Percentiles rank a stretch among this genome's conserved stretches.
Evolutionary conservation across 805 yeast species (phyloP).

Genomic region (Candida chauliodis): DNA sequence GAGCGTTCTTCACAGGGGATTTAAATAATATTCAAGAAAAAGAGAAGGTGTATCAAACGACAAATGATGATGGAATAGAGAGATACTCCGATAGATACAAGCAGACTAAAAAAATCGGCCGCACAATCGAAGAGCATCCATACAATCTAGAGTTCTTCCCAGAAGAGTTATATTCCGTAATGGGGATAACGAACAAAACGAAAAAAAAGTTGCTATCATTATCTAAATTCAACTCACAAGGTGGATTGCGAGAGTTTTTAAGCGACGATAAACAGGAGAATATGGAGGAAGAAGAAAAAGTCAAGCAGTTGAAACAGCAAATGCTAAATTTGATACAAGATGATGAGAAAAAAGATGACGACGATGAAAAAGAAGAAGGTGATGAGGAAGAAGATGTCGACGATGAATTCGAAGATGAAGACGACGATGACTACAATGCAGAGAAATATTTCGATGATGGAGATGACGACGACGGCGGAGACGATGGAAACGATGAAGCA

Average conservation of each 20-base stretch:
- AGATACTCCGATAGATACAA: constrained; percentile 80
- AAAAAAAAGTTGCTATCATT: constrained; percentile 46
- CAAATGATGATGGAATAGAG: constrained; percentile 60
- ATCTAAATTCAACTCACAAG: constrained; percentile 35
- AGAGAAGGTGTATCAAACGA: constrained; percentile 9
- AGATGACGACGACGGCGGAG: constrained; percentile 54
- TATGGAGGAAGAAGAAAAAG: constrained; percentile 18
- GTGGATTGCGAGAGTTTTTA: constrained; percentile 35
- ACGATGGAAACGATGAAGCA: constrained; percentile 66
- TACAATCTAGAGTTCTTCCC: constrained; percentile 72
- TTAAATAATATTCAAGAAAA: constrained; percentile 22
- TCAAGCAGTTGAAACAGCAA: constrained; percentile 39
- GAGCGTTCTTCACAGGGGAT: constrained; percentile 65
- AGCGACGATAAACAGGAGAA: constrained; percentile 26
- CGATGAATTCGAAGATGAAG: constrained; percentile 70
- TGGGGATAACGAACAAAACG: constrained; percentile 59
- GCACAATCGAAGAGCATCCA: constrained; percentile 76
- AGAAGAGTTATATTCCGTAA: constrained; percentile 65
- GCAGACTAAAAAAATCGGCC: constrained; percentile 64
- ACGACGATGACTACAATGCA: constrained; percentile 77
- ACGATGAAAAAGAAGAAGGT: constrained; percentile 38
- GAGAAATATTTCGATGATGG: constrained; percentile 75
- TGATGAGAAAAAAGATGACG: constrained; percentile 37
- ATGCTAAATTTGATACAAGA: constrained; percentile 44
- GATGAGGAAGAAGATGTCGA: constrained; percentile 55